A percentile compares a stretch with the other conserved stretches of the same genome.
phyloP scores from a whole-genome alignment of 148 eudicot genomes.

The Fallopia convolvulus region DNA sequence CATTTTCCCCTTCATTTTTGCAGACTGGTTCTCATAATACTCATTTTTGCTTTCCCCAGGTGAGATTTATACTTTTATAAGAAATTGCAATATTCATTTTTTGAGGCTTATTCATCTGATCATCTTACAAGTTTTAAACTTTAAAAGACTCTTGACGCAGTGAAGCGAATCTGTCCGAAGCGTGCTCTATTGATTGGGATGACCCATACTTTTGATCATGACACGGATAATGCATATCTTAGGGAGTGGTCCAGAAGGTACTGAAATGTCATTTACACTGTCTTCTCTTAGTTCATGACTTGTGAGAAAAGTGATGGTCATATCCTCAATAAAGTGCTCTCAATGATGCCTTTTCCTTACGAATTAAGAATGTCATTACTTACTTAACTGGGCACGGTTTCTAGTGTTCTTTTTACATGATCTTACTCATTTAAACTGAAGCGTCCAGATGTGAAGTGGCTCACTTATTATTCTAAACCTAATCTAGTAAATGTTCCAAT shows the following conservation, averaged over 20 bases:
- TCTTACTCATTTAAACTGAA: not conserved
- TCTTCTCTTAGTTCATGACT: not conserved
- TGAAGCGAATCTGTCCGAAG: constrained; percentile 78
- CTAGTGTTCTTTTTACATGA: not conserved
- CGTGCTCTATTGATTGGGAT: constrained; percentile 77
- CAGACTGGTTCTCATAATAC: constrained; percentile 64
- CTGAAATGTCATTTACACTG: not conserved
- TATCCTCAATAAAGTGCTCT: not conserved
- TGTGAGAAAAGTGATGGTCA: not conserved
- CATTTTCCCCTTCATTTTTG: constrained; percentile 17
- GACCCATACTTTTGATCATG: constrained; percentile 93
- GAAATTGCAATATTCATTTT: not conserved
- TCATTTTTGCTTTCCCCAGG: constrained; percentile 86
- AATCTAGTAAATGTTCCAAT: not conserved
- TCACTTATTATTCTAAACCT: too few species aligned
- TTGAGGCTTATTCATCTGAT: not conserved
- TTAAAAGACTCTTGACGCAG: constrained; percentile 73
- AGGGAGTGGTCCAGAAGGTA: constrained; percentile 80
- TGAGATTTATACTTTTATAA: constrained; percentile 14
- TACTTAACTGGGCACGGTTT: not conserved
- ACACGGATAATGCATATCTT: constrained; percentile 64
- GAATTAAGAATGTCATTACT: not conserved
- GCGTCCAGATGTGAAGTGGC: too few species aligned
- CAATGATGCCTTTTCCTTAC: not conserved
- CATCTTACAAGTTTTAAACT: not conserved